Percentiles rank a stretch among this genome's conserved stretches.
Evolutionary conservation across 345 rosid genomes (phyloP).

Genomic region (Corchorus olitorius): DNA sequence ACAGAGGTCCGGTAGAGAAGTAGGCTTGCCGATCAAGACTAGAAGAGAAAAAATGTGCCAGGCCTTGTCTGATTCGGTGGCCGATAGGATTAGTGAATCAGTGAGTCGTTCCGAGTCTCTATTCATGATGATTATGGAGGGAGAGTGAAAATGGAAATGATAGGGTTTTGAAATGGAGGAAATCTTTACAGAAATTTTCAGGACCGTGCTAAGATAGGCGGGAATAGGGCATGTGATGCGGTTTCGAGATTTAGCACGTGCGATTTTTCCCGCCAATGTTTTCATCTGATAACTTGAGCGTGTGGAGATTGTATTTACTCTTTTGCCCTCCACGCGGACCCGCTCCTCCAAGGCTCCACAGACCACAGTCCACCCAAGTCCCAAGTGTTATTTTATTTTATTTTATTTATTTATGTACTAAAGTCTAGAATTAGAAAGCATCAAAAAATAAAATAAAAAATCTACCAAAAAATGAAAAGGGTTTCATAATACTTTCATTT

Average conservation of each 20-base stretch:
- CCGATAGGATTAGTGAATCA: constrained; percentile 15
- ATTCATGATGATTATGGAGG: constrained; percentile 32
- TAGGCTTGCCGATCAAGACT: constrained; percentile 51
- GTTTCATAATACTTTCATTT: no score
- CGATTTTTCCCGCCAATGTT: constrained; percentile 25
- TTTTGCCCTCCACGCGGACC: background rate
- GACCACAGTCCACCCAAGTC: no score
- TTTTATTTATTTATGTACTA: no score
- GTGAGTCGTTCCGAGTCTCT: constrained; percentile 21
- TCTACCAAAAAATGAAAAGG: no score
- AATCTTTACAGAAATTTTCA: background rate
- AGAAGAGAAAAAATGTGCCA: constrained; percentile 58
- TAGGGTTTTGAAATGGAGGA: constrained; percentile 15
- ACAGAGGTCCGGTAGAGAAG: constrained; percentile 41
- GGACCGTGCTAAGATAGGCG: constrained; percentile 20
- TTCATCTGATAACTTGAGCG: background rate
- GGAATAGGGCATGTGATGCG: constrained; percentile 27
- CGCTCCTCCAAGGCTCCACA: background rate
- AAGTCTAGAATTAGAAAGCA: no score
- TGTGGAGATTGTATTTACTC: background rate
- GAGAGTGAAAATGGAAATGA: background rate
- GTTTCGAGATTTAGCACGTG: constrained; percentile 31
- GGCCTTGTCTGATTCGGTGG: constrained; percentile 45
- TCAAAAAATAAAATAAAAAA: no score
- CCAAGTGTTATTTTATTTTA: no score